Percentiles rank a stretch among this genome's conserved stretches.
Evolutionary conservation across 2,329 filamentous ascomycete genomes (phyloP).

Genomic region (Pseudogymnoascus sp.): DNA sequence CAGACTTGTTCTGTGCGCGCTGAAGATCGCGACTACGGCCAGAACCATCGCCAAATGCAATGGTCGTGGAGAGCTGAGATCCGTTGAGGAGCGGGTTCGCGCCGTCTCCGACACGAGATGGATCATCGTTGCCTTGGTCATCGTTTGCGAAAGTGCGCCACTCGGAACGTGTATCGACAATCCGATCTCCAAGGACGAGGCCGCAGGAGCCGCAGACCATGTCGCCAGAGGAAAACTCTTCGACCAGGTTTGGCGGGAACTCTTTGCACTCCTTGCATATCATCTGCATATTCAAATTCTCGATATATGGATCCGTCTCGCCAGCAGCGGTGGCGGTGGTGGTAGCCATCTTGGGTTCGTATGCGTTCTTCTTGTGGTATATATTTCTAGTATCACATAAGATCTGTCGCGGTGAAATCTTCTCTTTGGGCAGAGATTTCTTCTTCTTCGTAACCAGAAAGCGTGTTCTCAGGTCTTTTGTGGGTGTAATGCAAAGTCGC

Average conservation of each 20-base stretch:
- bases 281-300: conserved; percentile 79
- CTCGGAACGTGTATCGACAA: conserved; percentile 92
- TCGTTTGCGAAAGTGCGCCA: conserved; percentile 99
- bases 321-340: conserved; percentile 23
- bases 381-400: conserved; percentile 34
- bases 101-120: conserved; percentile 93
- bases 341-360: conserved; percentile 38
- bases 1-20: conserved; percentile 73
- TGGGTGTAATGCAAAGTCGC: conserved; percentile 33
- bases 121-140: conserved; percentile 91
- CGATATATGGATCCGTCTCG: conserved; percentile 30
- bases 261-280: conserved; percentile 89
- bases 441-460: conserved; percentile 27
- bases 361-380: conserved; percentile 34
- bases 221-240: conserved; percentile 87
- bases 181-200: conserved; percentile 78
- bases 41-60: conserved; percentile 71
- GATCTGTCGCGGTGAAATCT: conserved; percentile 23
- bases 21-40: conserved; percentile 65
- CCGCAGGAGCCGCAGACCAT: conserved; percentile 90
- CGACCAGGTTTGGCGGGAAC: conserved; percentile 80
- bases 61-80: conserved; percentile 78
- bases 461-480: conserved; percentile 25
- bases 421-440: conserved; percentile 16
- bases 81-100: conserved; percentile 85